These are phyloP conservation scores for Candida insectorum DNA, from an alignment of 805 yeast genomes.

Conservation along the genomic window DNA sequence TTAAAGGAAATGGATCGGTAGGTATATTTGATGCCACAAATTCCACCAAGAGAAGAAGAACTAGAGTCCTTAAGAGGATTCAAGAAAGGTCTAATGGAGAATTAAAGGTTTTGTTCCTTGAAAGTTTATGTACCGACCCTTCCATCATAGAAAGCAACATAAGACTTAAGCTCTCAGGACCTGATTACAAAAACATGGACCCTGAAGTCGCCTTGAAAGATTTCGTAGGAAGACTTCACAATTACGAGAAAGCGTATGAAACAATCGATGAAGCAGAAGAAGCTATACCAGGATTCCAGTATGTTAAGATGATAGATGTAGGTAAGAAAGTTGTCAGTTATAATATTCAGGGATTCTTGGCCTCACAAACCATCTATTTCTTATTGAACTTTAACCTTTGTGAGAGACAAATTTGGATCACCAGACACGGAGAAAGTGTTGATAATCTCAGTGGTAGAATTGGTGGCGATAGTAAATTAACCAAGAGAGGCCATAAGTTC, in stretches of 20 bases:
- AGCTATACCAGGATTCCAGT: constrained; percentile 66
- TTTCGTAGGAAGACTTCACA: constrained; percentile 73
- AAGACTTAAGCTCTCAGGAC: constrained; percentile 83
- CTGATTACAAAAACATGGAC: constrained; percentile 87
- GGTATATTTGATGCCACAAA: constrained; percentile 90
- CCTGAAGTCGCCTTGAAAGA: constrained; percentile 75
- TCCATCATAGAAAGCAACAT: constrained; percentile 79
- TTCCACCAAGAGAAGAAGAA: constrained; percentile 64
- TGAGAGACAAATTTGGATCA: constrained; percentile 90
- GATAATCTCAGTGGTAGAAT: constrained; percentile 83
- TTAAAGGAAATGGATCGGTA: constrained; percentile 81
- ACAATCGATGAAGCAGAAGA: constrained; percentile 83
- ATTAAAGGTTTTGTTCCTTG: constrained; percentile 78
- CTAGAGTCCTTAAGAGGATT: constrained; percentile 54
- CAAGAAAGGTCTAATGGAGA: constrained; percentile 54
- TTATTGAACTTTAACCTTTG: constrained; percentile 82
- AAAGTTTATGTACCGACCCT: constrained; percentile 81
- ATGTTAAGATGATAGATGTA: constrained; percentile 93
- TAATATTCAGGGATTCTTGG: constrained; percentile 80
- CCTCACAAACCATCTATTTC: constrained; percentile 91
- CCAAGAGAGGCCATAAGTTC: constrained; percentile 74
- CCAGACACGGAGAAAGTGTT: constrained; percentile 90
- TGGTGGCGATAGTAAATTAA: constrained; percentile 87
- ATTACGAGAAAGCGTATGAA: constrained; percentile 87
- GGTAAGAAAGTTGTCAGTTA: constrained; percentile 92